Conservation (phyloP, 257 asterid species). For the Hygrophila difformis region DNA sequence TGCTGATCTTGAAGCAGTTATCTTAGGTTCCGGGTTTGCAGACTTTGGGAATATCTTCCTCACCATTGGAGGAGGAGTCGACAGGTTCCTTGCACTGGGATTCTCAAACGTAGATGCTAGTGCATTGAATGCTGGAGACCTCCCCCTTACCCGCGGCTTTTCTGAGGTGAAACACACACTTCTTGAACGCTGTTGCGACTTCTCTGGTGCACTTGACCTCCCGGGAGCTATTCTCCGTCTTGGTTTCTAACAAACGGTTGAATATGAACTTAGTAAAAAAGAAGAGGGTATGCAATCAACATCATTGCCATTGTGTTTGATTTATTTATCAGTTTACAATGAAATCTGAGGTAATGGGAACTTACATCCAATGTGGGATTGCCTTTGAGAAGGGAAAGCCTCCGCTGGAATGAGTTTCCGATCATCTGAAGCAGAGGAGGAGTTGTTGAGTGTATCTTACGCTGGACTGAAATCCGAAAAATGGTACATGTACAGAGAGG, state of each 20-base stretch:
- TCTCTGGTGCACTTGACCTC: slow-evolving; percentile 69
- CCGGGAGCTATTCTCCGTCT: slow-evolving; percentile 61
- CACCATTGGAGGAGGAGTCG: slow-evolving; percentile 95
- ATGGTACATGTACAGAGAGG: slow-evolving; percentile 5
- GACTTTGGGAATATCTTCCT: slow-evolving; percentile 71
- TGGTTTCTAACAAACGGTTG: slow-evolving; percentile 46
- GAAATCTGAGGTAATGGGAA: slow-evolving; percentile 8
- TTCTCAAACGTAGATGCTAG: slow-evolving; percentile 80
- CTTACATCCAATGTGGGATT: slow-evolving; percentile 38
- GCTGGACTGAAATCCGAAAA: background rate
- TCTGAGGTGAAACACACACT: slow-evolving; percentile 86
- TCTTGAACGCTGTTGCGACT: slow-evolving; percentile 89
- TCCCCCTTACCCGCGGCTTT: slow-evolving; percentile 84
- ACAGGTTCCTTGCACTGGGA: slow-evolving; percentile 67
- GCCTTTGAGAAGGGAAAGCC: slow-evolving; percentile 56
- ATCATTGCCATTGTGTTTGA: too few species aligned
- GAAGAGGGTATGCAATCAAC: too few species aligned
- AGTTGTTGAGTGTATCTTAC: slow-evolving; percentile 4
- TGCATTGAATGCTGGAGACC: slow-evolving; percentile 96
- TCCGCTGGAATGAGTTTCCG: slow-evolving; percentile 81
- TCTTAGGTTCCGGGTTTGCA: slow-evolving; percentile 42
- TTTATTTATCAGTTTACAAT: background rate
- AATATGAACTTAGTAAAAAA: background rate
- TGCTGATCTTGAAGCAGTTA: slow-evolving; percentile 57
- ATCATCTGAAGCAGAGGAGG: slow-evolving; percentile 48